Conservation (phyloP, 2,329 filamentous ascomycete species). For the Aspergillus neotritici region DNA sequence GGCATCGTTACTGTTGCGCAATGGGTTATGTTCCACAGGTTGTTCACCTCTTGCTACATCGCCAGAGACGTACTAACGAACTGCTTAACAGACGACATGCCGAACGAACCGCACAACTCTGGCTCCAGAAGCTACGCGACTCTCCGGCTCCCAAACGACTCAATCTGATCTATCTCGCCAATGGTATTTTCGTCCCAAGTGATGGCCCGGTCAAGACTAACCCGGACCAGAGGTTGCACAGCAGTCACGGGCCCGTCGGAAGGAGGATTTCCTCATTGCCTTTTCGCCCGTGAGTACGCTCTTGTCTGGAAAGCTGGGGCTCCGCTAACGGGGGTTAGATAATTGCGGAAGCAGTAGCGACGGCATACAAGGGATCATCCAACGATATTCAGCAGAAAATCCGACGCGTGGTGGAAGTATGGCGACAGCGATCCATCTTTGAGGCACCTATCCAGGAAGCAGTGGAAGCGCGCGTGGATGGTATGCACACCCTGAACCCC, state of each 20-base stretch:
- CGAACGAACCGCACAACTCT: conserved; percentile 83
- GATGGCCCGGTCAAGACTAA: not conserved
- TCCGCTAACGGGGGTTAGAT: conserved; percentile 44
- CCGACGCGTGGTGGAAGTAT: conserved; percentile 85
- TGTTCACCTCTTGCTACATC: conserved; percentile 25
- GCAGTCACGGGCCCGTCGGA: conserved; percentile 87
- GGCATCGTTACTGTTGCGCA: conserved; percentile 93
- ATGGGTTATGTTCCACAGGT: conserved; percentile 99
- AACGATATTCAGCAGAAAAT: conserved; percentile 84
- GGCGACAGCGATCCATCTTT: conserved; percentile 82
- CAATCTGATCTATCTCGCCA: conserved; percentile 89
- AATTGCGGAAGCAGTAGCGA: conserved; percentile 80
- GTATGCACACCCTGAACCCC: conserved; percentile 44
- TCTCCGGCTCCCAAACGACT: conserved; percentile 78
- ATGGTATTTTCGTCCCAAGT: conserved; percentile 56
- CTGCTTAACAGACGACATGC: conserved; percentile 67
- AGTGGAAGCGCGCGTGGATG: conserved; percentile 72
- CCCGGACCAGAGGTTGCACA: conserved; percentile 73
- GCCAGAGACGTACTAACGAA: conserved; percentile 12
- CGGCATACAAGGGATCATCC: conserved; percentile 85
- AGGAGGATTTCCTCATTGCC: conserved; percentile 85
- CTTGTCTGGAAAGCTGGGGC: not conserved
- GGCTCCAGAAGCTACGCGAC: conserved; percentile 85
- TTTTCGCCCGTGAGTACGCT: conserved; percentile 63
- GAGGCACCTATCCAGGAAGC: conserved; percentile 71